phyloP scores from a whole-genome alignment of 257 asterid species.

The Capsicum pubescens region DNA sequence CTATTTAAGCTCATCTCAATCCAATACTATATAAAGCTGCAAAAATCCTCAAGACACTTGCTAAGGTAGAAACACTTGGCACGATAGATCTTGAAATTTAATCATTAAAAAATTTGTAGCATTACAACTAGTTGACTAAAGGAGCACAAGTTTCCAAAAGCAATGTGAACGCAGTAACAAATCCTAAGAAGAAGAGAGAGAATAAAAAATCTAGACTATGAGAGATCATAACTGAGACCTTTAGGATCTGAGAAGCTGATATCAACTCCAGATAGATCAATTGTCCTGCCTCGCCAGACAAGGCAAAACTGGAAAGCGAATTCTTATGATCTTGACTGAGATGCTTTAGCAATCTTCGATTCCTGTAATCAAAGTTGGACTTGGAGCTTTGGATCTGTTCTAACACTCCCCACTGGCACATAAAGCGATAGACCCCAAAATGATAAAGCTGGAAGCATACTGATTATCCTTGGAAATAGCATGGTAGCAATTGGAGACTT shows the following conservation, averaged over 20 bases:
- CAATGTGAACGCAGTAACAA: conserved; percentile 15
- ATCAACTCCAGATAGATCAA: conserved; percentile 10
- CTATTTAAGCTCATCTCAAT: neutral
- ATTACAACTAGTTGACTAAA: neutral
- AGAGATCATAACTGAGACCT: neutral
- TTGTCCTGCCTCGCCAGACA: neutral
- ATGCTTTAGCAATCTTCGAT: neutral
- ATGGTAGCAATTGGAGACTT: neutral
- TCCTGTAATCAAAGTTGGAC: neutral
- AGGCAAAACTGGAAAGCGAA: neutral
- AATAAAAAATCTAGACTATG: neutral
- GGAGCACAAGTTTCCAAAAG: neutral
- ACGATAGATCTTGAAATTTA: neutral
- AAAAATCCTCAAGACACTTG: neutral
- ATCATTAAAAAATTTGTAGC: neutral
- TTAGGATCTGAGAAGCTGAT: conserved; percentile 15
- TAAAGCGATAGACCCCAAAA: neutral
- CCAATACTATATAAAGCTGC: neutral
- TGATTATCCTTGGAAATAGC: neutral
- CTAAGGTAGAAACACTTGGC: neutral
- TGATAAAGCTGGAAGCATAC: neutral
- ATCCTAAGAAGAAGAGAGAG: neutral
- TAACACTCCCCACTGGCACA: neutral
- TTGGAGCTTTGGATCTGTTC: neutral
- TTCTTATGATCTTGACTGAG: neutral